These are phyloP conservation scores for Cercospora citrullina DNA, from an alignment of 2,329 filamentous ascomycete species.

Conservation along the genomic window DNA sequence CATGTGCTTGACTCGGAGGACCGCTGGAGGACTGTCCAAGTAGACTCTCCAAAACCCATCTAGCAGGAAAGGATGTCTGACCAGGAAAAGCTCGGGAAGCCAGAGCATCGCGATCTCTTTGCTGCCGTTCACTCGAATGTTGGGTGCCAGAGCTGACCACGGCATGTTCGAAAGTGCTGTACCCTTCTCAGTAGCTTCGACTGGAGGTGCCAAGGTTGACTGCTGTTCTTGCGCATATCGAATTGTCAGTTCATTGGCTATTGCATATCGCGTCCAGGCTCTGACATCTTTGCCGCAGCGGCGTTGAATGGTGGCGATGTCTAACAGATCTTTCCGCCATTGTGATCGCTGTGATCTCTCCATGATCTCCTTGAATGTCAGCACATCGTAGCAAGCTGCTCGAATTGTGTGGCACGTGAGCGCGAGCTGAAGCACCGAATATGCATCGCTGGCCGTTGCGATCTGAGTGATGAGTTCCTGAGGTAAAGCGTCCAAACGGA, in stretches of 20 bases:
- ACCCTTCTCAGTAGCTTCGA: neutral
- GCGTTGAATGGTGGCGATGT: constrained; percentile 11
- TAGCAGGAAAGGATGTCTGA: constrained; percentile 18
- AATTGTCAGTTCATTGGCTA: constrained; percentile 19
- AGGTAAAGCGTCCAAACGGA: constrained; percentile 16
- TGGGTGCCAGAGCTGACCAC: neutral
- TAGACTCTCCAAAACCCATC: constrained; percentile 8
- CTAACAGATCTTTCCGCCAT: constrained; percentile 9
- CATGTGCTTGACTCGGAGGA: neutral
- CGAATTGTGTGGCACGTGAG: constrained; percentile 18
- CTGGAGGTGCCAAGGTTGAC: neutral
- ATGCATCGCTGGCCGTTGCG: constrained; percentile 19
- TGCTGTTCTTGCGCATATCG: constrained; percentile 2
- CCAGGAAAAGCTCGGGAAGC: constrained; percentile 19
- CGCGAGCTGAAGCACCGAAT: constrained; percentile 14
- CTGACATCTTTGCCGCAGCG: constrained; percentile 16
- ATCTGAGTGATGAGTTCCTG: constrained; percentile 25
- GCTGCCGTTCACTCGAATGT: neutral
- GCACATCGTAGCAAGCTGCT: constrained; percentile 19
- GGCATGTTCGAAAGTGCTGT: neutral
- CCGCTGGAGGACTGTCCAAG: neutral
- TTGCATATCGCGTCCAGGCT: constrained; percentile 21
- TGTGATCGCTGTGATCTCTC: neutral
- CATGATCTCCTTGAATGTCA: constrained; percentile 22
- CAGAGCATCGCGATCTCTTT: constrained; percentile 9